These are phyloP conservation scores for Yarrowia sp. DNA, from an alignment of 805 yeast species.

Conservation along the genomic window DNA sequence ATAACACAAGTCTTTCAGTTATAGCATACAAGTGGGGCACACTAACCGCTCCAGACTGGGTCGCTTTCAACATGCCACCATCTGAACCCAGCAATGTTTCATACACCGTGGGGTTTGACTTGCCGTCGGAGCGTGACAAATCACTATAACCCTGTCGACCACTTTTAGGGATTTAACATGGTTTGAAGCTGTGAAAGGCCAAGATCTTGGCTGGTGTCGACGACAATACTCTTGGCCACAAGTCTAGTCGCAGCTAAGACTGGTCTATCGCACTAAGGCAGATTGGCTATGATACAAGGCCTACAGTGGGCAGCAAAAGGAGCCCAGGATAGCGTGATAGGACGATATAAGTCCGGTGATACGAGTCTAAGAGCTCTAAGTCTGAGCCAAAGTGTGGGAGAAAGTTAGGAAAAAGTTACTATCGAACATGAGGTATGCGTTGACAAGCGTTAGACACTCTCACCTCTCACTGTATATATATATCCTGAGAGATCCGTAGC, in stretches of 20 bases:
- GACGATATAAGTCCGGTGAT: slow-evolving; percentile 8
- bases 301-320: neutral
- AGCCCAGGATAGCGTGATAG: neutral
- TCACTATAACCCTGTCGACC: slow-evolving; percentile 1
- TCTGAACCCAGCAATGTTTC: neutral
- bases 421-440: slow-evolving; percentile 22
- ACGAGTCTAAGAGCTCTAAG: neutral
- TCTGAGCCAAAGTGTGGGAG: too few relatives aligned
- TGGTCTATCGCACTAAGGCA: neutral
- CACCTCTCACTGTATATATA: neutral
- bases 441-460: neutral
- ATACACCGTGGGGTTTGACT: slow-evolving; percentile 14
- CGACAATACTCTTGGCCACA: neutral
- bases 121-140: neutral
- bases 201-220: too few relatives aligned
- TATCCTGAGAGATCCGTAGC: neutral
- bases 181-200: neutral
- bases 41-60: too few relatives aligned
- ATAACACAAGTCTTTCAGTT: too few relatives aligned
- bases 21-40: too few relatives aligned
- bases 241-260: neutral
- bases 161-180: slow-evolving; percentile 20
- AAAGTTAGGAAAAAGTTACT: neutral
- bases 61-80: too few relatives aligned
- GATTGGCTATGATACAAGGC: neutral